These are phyloP conservation scores for Echeveria elegans DNA, from an alignment of 164 flowering plant genomes.

Conservation along the genomic window DNA sequence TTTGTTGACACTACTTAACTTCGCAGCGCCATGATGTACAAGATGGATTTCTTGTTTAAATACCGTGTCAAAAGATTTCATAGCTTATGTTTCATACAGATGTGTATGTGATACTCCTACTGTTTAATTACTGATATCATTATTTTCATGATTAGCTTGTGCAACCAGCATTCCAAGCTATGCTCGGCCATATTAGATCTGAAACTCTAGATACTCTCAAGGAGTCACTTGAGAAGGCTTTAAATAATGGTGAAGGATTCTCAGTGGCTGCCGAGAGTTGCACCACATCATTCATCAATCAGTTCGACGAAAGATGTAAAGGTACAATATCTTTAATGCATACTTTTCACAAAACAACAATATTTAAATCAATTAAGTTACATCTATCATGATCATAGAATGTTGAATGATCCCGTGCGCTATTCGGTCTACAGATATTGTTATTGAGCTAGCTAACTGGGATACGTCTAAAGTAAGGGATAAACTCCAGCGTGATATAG, in stretches of 20 bases:
- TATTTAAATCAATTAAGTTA: not conserved
- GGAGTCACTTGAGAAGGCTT: constrained; percentile 64
- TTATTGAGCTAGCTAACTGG: constrained; percentile 68
- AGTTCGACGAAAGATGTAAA: constrained; percentile 64
- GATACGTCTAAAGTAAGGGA: constrained; percentile 72
- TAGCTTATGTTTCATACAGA: too few species aligned
- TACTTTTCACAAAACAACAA: not conserved
- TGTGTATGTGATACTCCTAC: not conserved
- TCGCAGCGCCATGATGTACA: too few species aligned
- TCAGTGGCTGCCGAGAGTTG: constrained; percentile 59
- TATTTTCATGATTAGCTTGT: constrained; percentile 44
- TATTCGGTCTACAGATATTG: constrained; percentile 36
- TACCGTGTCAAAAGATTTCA: too few species aligned
- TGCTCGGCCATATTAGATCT: constrained; percentile 70
- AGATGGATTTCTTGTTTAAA: too few species aligned
- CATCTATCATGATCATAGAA: not conserved
- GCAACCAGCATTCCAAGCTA: constrained; percentile 70
- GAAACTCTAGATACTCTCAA: constrained; percentile 60
- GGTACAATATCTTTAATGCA: constrained; percentile 27
- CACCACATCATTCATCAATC: constrained; percentile 31
- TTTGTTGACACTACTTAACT: not conserved
- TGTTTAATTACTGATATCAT: not conserved
- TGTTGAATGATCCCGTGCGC: not conserved
- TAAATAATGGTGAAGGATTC: constrained; percentile 64
- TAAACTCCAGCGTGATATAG: constrained; percentile 78